phyloP scores from a whole-genome alignment of 1,139 yeast genomes.

The Pichia sp. region DNA sequence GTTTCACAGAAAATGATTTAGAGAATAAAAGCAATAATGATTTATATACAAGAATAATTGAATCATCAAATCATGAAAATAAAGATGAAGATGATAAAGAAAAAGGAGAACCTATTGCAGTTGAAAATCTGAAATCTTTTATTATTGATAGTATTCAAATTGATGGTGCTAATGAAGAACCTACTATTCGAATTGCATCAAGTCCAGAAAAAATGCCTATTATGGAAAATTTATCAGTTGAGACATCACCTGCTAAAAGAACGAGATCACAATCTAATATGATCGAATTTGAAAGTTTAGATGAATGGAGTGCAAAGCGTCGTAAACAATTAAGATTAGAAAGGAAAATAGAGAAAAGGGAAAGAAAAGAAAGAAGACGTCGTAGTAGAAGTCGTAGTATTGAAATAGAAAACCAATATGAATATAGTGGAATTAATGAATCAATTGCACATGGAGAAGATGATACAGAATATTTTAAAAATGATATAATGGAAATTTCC shows the following conservation, averaged over 20 bases:
- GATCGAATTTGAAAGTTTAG: constrained; percentile 1
- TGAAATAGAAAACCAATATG: background rate
- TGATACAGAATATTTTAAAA: background rate
- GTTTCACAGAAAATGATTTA: background rate
- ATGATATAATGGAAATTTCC: background rate
- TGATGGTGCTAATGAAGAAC: background rate
- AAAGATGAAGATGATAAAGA: background rate
- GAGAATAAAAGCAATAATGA: too few species aligned
- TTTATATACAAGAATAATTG: background rate
- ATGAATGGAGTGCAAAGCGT: background rate
- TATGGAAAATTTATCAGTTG: background rate
- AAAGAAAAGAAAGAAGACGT: constrained; percentile 2
- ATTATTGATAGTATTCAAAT: constrained; percentile 11
- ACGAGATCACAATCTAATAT: constrained; percentile 2
- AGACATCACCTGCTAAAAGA: constrained; percentile 4
- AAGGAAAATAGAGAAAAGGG: background rate
- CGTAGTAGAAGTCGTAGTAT: background rate
- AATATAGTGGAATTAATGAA: background rate
- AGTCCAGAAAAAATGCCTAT: background rate
- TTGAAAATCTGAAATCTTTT: constrained; percentile 6
- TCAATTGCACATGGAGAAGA: background rate
- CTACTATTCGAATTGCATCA: constrained; percentile 1
- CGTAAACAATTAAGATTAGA: background rate
- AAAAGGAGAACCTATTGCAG: background rate
- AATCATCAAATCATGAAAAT: background rate